Evolutionary conservation across 202 grass and related monocot genomes (phyloP), one percentile per base, ranked within the genome.

Genomic region (Zizania palustris): DNA sequence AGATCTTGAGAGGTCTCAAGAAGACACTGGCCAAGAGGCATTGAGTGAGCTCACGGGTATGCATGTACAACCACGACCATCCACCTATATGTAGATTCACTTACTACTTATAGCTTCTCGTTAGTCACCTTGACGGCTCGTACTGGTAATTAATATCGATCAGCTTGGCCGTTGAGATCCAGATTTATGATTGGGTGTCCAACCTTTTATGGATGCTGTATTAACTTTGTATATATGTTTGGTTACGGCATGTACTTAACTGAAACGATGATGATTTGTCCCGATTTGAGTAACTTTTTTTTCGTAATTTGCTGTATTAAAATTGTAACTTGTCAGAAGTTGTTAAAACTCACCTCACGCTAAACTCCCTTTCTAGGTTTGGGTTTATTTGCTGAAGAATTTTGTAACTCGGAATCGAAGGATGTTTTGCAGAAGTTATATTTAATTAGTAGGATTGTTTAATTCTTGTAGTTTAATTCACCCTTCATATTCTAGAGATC

Each of bases 1-100:
- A 97, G 91, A 97, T 97, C 71, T 70, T 97, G 56, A 92, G 50
- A 82, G 94, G 91, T 9, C 82, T 97, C 65, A 92, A 82, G 84
- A 94, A 97, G 73, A 97, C 86, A 63, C 75, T 98, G 67, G 74
- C 89, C 50, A 98, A 98, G 77, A 85, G 86, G 77, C 91, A 94
- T 73, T 88, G 88, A 97, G 69, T 65, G 82, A 44, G 45, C 46
- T 15, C 79, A 57, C 33, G 60, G 15, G 54, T 54, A 41, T 46
- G 14, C 74, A 57, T 61, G 53, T 73, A 79, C 45, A 46, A 5
- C 46, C 34, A 69, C 45, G 16, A 63, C 45, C 19, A 12, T 74
- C 18, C 7, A 37, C 33, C 54, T 80, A 67, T 61, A 43, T 87
- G 68, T 83, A 83, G 6, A 87, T 83, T 39, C 58, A 57, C 19